These are phyloP conservation scores for Eutrema heterophyllum DNA, from an alignment of 345 rosid species.

Conservation along the genomic window DNA sequence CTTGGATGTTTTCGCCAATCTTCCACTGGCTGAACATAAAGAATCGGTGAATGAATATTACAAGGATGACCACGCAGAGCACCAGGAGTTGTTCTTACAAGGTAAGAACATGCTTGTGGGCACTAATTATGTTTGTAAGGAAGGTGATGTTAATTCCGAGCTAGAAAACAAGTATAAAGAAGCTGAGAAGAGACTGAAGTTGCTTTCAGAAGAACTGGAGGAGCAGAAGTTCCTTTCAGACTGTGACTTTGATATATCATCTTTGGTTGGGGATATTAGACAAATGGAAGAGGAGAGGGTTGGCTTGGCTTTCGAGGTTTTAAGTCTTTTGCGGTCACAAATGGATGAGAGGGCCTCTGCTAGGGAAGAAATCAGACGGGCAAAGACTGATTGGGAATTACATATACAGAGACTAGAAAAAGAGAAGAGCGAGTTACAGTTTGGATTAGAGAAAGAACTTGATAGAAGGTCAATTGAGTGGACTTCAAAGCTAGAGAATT, in stretches of 20 bases:
- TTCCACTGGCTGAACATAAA: slow-evolving; percentile 36
- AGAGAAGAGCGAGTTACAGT: slow-evolving; percentile 74
- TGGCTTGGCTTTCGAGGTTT: slow-evolving; percentile 71
- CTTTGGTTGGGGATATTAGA: slow-evolving; percentile 53
- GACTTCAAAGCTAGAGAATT: slow-evolving; percentile 67
- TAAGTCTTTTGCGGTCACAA: slow-evolving; percentile 54
- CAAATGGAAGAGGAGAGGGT: slow-evolving; percentile 60
- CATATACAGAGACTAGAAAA: slow-evolving; percentile 52
- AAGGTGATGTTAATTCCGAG: slow-evolving; percentile 38
- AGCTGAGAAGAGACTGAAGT: slow-evolving; percentile 67
- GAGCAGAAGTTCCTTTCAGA: slow-evolving; percentile 51
- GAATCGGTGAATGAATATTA: slow-evolving; percentile 33
- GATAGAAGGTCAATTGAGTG: slow-evolving; percentile 93
- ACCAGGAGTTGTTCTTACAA: slow-evolving; percentile 26
- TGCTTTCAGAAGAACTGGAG: slow-evolving; percentile 63
- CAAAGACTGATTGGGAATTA: slow-evolving; percentile 51
- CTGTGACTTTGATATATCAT: slow-evolving; percentile 49
- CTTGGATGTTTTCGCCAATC: slow-evolving; percentile 40
- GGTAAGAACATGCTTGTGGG: slow-evolving; percentile 32
- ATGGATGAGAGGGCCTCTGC: slow-evolving; percentile 57
- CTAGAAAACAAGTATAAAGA: slow-evolving; percentile 58
- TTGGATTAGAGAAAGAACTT: slow-evolving; percentile 77
- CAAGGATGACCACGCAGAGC: slow-evolving; percentile 29
- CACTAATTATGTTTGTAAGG: slow-evolving; percentile 31
- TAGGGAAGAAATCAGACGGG: slow-evolving; percentile 52